Base-by-base conservation (phyloP, 768 basidiomycete genomes). In the Tylopilus intermedius region DNA sequence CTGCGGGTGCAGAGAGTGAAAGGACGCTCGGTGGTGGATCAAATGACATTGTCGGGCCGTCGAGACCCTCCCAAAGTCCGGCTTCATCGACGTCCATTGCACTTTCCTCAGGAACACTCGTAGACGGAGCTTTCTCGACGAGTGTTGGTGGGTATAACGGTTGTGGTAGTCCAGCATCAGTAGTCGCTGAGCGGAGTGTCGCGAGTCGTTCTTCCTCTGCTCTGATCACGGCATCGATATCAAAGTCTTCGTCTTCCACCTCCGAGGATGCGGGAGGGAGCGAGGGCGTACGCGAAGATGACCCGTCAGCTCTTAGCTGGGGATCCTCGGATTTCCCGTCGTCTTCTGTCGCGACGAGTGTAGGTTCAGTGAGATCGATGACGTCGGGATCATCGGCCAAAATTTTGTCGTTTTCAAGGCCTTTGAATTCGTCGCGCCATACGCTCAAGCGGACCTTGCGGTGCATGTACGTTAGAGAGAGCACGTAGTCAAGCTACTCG, bases 371-470 rank as follows among this genome's bases (percentile, higher is more conserved):
- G 18, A 65, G 66, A 51, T 70, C 69, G 42, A 69, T 67, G 22
- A 68, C 56, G 21, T 69, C 68, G 2, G 40, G 9, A 11, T 59
- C 62, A 5, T 58, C 60, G 13, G 14, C 49, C 29, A 50, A 35
- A 24, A 70, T 62, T n/a, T 54, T 62, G 22, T 70, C 74, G 27
- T 78, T 71, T 47, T 71, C 58, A 15, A 71, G 49, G 6, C 77
- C 76, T 26, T 76, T 72, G 30, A 77, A 79, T 65, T 90, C 84
- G 64, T 92, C 88, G 50, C 79, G 75, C 87, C 88, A 93, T 18
- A 83, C 81, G n/a, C 84, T 80, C 22, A 91, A 65, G 18, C 81
- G 76, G 24, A 84, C 82, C 88, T 90, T 54, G 57, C 24, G 8
- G 47, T 44, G 48, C 45, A n/a, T 8, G 39, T 33, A 38, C 11